Conservation (phyloP, 2,329 filamentous ascomycete species). For the Microsporum canis region DNA sequence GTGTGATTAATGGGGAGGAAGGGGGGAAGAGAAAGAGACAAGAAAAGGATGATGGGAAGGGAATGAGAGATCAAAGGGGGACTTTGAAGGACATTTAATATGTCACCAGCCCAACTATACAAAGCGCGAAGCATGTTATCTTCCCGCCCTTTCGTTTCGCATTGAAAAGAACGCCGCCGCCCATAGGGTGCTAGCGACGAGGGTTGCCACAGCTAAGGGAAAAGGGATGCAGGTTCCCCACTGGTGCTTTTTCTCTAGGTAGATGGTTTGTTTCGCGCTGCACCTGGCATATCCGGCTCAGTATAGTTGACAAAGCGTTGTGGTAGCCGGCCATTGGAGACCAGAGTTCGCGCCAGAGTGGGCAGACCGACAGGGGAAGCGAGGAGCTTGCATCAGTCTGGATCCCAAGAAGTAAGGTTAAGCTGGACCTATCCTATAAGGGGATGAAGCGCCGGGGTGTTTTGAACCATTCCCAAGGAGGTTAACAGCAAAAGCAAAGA, state of each 20-base stretch:
- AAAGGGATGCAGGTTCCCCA: neutral
- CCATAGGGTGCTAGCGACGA: neutral
- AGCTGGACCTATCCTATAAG: neutral
- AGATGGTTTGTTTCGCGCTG: slow-evolving; percentile 2
- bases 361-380: neutral
- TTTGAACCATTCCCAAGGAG: neutral
- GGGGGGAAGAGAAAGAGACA: neutral
- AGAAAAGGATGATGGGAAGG: slow-evolving; percentile 2
- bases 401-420: neutral
- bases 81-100: neutral
- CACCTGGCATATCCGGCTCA: neutral
- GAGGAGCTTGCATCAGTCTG: slow-evolving; percentile 2
- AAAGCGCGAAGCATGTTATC: neutral
- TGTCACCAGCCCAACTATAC: neutral
- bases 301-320: neutral
- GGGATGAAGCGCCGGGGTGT: neutral
- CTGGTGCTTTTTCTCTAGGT: neutral
- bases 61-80: neutral
- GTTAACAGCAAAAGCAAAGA: neutral
- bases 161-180: neutral
- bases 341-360: slow-evolving; percentile 1
- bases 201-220: neutral
- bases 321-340: neutral
- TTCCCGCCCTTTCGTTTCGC: slow-evolving; percentile 1
- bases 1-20: neutral